Percentiles rank a stretch among this genome's conserved stretches.
Conservation (phyloP, 1,284 basidiomycete species). For the Marasmius oreades region DNA sequence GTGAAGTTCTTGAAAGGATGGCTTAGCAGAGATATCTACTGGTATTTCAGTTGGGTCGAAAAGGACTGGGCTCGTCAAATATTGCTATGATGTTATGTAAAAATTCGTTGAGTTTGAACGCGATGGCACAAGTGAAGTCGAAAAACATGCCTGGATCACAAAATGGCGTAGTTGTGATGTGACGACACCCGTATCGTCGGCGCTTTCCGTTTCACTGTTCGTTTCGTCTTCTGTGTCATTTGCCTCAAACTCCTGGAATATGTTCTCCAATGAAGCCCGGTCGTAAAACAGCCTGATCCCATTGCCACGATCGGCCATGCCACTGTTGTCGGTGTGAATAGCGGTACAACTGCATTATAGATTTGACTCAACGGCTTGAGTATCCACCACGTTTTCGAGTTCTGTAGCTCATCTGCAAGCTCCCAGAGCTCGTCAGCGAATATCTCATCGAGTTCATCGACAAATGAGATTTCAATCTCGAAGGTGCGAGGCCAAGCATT, state of each 20-base stretch:
- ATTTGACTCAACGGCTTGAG: conserved; percentile 68
- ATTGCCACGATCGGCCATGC: conserved; percentile 95
- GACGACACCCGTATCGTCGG: conserved; percentile 54
- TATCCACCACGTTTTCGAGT: conserved; percentile 76
- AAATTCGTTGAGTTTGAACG: not conserved
- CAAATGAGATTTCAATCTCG: conserved; percentile 87
- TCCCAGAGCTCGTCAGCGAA: conserved; percentile 95
- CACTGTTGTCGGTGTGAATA: conserved; percentile 32
- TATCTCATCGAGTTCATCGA: conserved; percentile 94
- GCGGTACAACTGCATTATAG: not conserved
- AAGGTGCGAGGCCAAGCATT: conserved; percentile 75
- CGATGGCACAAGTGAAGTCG: conserved; percentile 6
- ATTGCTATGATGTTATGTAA: conserved; percentile 57
- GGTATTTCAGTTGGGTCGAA: conserved; percentile 60
- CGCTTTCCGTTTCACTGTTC: conserved; percentile 24
- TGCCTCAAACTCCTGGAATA: conserved; percentile 86
- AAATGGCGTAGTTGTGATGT: conserved; percentile 93
- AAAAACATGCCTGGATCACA: conserved; percentile 79
- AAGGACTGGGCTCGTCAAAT: conserved; percentile 74
- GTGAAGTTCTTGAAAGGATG: conserved; percentile 27
- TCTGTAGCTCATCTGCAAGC: conserved; percentile 62
- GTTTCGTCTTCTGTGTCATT: conserved; percentile 26
- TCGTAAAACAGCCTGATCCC: conserved; percentile 91
- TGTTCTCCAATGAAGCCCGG: conserved; percentile 67
- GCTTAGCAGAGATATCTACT: conserved; percentile 22